Evolutionary conservation across 805 yeast species (phyloP), one percentile per base, ranked within the genome.

Genomic region (Ogataea degrootiae): DNA sequence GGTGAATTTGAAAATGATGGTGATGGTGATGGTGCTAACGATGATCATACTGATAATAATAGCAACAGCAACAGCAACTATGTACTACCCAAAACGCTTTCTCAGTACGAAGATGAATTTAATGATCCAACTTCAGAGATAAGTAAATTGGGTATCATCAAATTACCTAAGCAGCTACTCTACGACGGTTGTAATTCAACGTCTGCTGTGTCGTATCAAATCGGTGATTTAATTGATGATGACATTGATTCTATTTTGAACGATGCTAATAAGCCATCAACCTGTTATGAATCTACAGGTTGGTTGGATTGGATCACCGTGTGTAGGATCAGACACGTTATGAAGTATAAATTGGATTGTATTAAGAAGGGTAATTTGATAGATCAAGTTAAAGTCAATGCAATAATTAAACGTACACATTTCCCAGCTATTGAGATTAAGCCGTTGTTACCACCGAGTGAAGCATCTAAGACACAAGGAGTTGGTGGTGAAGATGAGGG

Each of bases 111-210:
- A 3, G 48, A 47, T 23, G 60, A 60, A 17, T 59, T 58, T 34
- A 51, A 52, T 19, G 55, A 61, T 48, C 51, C 56, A 1, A 36
- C 42, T 8, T 56, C 63, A 21, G 60, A 56, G 22, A 41, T 65
- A 3, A 55, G 50, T 39, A 38, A 42, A 19, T 41, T 61, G 7
- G 42, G 44, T 5, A 55, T 65, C 15, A 51, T 59, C 12, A 62
- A 60, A 39, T 45, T 66, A n/a, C 78, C 81, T 6, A 61, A 68
- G 12, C 67, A 74, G 7, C 77, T 86, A 54, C 68, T 78, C 34
- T 91, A 91, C 66, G 83, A 84, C 50, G 98, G 97, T 5, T 68
- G 67, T 4, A 75, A 73, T 38, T 60, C 86, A 19, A 96, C 97
- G 0, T 69, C 75, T 46, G 77, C 87, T 6, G 77, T 87, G 9